Evolutionary conservation across 2,329 filamentous ascomycete genomes (phyloP), one percentile per base, ranked within the genome.

Genomic region (Botrytis pseudocinerea): DNA sequence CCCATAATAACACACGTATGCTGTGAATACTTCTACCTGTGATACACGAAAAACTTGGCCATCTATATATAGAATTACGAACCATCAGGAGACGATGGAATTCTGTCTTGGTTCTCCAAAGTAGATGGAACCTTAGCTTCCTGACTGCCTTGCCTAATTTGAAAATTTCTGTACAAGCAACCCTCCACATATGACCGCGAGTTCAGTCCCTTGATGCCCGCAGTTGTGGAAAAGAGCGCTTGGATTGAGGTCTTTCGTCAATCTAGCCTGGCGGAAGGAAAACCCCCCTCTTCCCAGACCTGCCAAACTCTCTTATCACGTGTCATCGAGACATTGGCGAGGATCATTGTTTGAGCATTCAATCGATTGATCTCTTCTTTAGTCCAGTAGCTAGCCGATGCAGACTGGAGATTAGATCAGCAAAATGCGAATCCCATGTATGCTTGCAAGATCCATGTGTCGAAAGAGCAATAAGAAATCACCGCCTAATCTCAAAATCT

Each of bases 401-500:
- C 48, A 54, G 4, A n/a, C 48, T n/a, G 25, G 25, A n/a, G 25
- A 16, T 54, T n/a, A 0, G 0, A 54, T 54, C 25, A n/a, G 48
- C 25, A n/a, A 16, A n/a, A 54, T 54, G 4, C 25, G 48, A 54
- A 25, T 16, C 5, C 2, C 0, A n/a, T 16, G n/a, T n/a, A n/a
- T 16, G 10, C 25, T 54, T 14, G 0, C 6, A 12, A 54, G 2
- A 16, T 54, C 25, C 48, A n/a, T 14, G 5, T 2, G 5, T 54
- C 2, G 1, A n/a, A 54, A n/a, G 6, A 7, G 48, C 25, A 54
- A 1, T 12, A 7, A 2, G 2, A 2, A 54, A 54, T n/a, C 48
- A n/a, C 6, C 48, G 2, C 25, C n/a, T 0, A n/a, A 12, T 5
- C 4, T n/a, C 48, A n/a, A 51, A 14, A 1, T 1, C n/a, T n/a